Evolutionary conservation across 306 rosid species (phyloP), one percentile per base, ranked within the genome.

Genomic region (Prunus fruticosa): DNA sequence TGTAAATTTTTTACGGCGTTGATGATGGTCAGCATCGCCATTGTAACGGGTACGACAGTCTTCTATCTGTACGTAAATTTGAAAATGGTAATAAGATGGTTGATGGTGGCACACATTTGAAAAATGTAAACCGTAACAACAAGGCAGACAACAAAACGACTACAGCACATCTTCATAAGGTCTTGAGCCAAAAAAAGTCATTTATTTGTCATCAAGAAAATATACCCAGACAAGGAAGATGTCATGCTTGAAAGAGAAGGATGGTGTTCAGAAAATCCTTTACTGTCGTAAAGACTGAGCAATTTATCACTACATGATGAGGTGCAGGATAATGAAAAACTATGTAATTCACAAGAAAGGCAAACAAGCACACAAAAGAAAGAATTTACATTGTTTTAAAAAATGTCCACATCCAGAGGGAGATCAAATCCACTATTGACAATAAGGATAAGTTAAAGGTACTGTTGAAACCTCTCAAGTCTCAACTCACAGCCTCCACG

Each of bases 21-120:
- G 97, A 84, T 95, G 99, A 81, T 91, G 97, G 52, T 91, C 97
- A 9, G 99, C 97, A 78, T 95, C 99, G 23, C 99, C 97, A 73
- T 95, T 95, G 79, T 95, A 95, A 53, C 97, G 97, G 38, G 97
- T 95, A 34, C 97, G 97, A 15, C 97, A 95, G 74, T 95, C 99
- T 87, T 92, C 97, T 76, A 95, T 91, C 99, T 92, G 92, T 53
- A 86, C 4, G 76, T 19, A 81, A 68, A 58, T 75, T 76, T 60
- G 53, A 79, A 73, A 54, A 68, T 57, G 32, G 71, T 81, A 34
- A 75, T 77, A 77, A 56, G 71, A 76, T 30, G 47, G 57, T 63
- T 67, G 69, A 79, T 71, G 76, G 60, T 30, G 65, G 77, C 66
- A 67, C 43, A 68, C 28, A 20, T 61, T 45, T 46, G 62, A 78